Evolutionary conservation across 2,329 filamentous ascomycete genomes (phyloP).

Genomic region (Fusarium coffeatum): DNA sequence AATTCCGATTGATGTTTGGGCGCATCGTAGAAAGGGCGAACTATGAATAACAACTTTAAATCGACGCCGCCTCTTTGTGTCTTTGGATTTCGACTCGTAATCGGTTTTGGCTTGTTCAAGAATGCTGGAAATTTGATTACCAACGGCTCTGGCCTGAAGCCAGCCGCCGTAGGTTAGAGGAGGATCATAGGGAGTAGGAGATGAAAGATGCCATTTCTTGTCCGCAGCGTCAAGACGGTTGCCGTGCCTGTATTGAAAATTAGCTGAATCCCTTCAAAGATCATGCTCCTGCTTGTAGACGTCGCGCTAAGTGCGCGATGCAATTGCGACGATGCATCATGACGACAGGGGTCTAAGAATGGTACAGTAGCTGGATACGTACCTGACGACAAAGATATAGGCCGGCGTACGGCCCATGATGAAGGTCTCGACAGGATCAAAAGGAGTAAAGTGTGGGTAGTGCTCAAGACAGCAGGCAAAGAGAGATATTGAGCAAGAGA

Average conservation of each 20-base stretch:
- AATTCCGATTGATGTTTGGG: conserved; percentile 91
- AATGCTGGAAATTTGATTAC: conserved; percentile 83
- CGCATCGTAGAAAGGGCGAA: conserved; percentile 92
- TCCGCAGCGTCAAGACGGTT: conserved; percentile 94
- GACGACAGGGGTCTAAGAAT: conserved; percentile 39
- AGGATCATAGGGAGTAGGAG: conserved; percentile 93
- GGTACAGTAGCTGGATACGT: conserved; percentile 31
- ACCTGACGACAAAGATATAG: conserved; percentile 60
- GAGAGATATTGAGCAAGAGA: conserved; percentile 3
- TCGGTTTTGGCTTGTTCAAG: conserved; percentile 64
- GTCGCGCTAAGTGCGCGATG: conserved; percentile 31
- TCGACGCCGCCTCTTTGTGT: conserved; percentile 61
- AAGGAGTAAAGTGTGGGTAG: conserved; percentile 1
- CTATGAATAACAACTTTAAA: conserved; percentile 89
- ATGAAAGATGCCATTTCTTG: conserved; percentile 93
- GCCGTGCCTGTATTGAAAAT: conserved; percentile 73
- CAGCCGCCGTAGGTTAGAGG: conserved; percentile 95
- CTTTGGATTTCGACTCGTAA: conserved; percentile 50
- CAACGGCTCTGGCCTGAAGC: conserved; percentile 85
- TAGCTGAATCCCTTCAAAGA: conserved; percentile 13
- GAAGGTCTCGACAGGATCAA: conserved; percentile 18
- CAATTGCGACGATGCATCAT: conserved; percentile 37
- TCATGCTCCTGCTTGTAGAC: conserved; percentile 11
- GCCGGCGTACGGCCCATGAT: conserved; percentile 58
- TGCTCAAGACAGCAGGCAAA: conserved; percentile 3